Base-by-base conservation (phyloP, 2,329 filamentous ascomycete genomes). In the Fusarium sulawesiense region DNA sequence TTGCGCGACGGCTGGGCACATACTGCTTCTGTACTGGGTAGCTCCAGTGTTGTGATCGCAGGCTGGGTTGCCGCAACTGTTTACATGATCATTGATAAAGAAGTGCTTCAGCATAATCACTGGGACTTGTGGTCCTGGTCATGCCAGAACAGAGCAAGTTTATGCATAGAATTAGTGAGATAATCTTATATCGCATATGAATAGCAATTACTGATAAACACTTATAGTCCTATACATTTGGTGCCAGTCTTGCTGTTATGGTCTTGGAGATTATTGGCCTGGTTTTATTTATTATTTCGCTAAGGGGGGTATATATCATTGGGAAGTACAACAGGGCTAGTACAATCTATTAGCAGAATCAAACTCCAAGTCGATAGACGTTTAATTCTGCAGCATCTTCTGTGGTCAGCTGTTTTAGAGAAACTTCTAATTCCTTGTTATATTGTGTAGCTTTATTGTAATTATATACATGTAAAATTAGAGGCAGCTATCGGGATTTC, bases 71-170 rank as follows among this genome's bases (percentile, higher is more conserved):
- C 42, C 2, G 42, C 49, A 23, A 40, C 42, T 4, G 9, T 64
- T 8, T 64, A 64, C 37, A 34, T 64, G 0, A 57, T 64, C 1
- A 44, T 64, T 2, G 60, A 64, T 6, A 64, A 64, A 11, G 60
- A 64, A 40, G 58, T 64, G 0, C 60, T 64, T 18, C 23, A 9
- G 0, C 63, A 49, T 1, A 64, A 44, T 6, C 60, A 64, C 34
- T 64, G 60, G 60, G 60, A 64, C 12, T 60, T 64, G 2, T 64
- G 60, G 60, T 64, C 60, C 27, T 64, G 60, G 60, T 64, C 60
- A 4, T 64, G 60, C 8, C 44, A 41, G 2, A 64, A 64, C 7
- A 56, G 59, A 59, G 59, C 34, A 1, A 18, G 34, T 0, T 4
- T 64, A 9, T 64, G 59, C 10, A 64, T 37, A 14, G 60, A 64